A percentile compares a stretch with the other conserved stretches of the same genome.
These are phyloP conservation scores for Trichoderma guizhouense DNA, from an alignment of 2,329 filamentous ascomycete genomes.

Conservation along the genomic window DNA sequence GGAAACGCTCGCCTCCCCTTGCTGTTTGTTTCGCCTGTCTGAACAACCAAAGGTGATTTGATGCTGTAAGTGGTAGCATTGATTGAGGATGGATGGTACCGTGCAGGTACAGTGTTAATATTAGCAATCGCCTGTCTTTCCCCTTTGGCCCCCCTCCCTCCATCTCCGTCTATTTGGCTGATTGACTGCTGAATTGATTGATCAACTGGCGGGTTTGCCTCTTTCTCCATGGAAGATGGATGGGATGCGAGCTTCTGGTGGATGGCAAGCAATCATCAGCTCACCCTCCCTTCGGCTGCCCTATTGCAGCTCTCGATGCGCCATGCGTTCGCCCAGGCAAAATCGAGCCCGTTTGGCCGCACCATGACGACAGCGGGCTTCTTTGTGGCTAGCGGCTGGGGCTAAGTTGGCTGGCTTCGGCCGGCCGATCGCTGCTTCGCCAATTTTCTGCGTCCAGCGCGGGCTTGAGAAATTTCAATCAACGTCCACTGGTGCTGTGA, in stretches of 20 bases:
- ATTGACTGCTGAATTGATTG: not conserved
- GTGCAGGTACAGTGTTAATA: not conserved
- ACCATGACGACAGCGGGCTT: slow-evolving; percentile 11
- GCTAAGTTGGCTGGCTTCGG: not conserved
- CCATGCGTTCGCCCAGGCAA: not conserved
- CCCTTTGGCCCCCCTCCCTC: not conserved
- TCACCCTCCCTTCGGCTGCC: slow-evolving; percentile 5
- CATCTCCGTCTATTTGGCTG: not conserved
- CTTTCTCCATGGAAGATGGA: not conserved
- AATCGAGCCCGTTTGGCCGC: not conserved
- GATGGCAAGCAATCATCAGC: slow-evolving; percentile 6
- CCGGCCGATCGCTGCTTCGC: not conserved
- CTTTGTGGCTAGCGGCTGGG: not conserved
- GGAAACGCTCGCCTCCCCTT: not conserved
- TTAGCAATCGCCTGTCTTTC: no score
- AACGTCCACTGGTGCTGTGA: not conserved
- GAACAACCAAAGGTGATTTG: not conserved
- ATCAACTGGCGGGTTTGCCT: not conserved
- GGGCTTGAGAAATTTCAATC: not conserved
- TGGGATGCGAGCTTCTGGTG: not conserved
- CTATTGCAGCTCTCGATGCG: slow-evolving; percentile 2
- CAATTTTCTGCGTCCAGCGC: slow-evolving; percentile 5
- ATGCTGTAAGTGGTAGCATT: not conserved
- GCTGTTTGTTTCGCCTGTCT: not conserved
- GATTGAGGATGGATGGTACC: not conserved